A percentile compares a stretch with the other conserved stretches of the same genome.
Conservation (phyloP, 306 rosid genomes). For the Cyamopsis tetragonoloba region DNA sequence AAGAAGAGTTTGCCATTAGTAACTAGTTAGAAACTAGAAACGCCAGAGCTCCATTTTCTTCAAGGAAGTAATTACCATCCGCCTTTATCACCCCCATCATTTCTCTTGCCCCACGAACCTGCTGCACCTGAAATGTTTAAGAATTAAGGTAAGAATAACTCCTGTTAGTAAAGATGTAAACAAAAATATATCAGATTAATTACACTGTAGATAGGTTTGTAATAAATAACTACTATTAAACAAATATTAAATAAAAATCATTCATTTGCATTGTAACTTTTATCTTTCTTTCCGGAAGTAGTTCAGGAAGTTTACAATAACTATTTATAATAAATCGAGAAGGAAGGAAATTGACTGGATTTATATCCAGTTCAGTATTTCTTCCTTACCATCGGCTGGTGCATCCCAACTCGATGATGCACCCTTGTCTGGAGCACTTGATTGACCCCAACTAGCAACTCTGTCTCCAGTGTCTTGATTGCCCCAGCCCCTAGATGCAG, state of each 20-base stretch:
- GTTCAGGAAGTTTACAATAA: no score
- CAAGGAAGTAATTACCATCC: slow-evolving; percentile 45
- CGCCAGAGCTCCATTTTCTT: background rate
- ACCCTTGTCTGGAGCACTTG: slow-evolving; percentile 33
- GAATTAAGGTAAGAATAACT: background rate
- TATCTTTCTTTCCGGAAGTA: background rate
- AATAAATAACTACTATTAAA: background rate
- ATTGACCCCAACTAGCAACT: slow-evolving; percentile 20
- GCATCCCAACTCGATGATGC: slow-evolving; percentile 40
- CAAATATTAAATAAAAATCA: background rate
- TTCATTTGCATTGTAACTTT: background rate
- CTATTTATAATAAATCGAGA: background rate
- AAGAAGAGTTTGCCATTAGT: background rate
- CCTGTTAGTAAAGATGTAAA: background rate
- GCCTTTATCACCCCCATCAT: slow-evolving; percentile 35
- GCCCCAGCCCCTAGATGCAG: background rate
- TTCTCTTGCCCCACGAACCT: slow-evolving; percentile 48
- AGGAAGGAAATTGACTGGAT: background rate
- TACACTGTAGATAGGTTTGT: background rate
- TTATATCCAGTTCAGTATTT: background rate
- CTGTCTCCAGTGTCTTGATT: slow-evolving; percentile 20
- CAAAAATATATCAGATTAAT: background rate
- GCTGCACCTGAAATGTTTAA: slow-evolving; percentile 24
- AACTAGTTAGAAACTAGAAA: no score
- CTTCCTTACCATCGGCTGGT: slow-evolving; percentile 33